Percentiles rank a stretch among this genome's conserved stretches.
These are phyloP conservation scores for Psidium guajava DNA, from an alignment of 345 rosid genomes.

Conservation along the genomic window DNA sequence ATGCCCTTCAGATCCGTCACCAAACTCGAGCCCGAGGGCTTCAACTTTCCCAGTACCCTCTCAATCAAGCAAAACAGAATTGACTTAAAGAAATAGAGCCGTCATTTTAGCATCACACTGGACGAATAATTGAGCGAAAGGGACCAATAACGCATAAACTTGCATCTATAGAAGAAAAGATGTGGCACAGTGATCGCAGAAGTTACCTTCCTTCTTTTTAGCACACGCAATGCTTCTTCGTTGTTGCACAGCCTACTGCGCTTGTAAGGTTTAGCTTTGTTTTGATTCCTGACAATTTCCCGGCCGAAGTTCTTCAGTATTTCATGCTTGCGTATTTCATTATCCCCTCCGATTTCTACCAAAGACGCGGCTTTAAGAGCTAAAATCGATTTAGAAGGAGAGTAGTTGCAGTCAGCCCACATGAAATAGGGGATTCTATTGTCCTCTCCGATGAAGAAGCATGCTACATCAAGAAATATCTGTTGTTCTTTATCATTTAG, in stretches of 20 bases:
- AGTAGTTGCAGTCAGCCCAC: accelerated
- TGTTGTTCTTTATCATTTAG: not conserved
- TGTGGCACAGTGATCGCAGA: not conserved
- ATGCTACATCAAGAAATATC: not conserved
- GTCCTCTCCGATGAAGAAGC: not conserved
- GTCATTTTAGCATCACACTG: not conserved
- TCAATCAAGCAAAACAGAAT: not conserved
- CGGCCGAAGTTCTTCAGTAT: not conserved
- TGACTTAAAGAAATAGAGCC: no score
- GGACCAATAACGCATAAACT: no score
- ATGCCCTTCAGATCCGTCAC: accelerated
- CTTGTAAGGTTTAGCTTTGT: accelerated
- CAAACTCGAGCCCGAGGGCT: not conserved
- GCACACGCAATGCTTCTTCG: not conserved
- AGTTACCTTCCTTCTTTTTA: accelerated
- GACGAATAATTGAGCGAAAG: no score
- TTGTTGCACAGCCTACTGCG: not conserved
- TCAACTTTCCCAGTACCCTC: not conserved
- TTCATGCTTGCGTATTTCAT: accelerated
- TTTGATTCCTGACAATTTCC: not conserved
- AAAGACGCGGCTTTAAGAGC: not conserved
- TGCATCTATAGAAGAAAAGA: not conserved
- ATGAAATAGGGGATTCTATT: not conserved
- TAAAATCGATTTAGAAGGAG: accelerated
- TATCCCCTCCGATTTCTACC: not conserved